These are phyloP conservation scores for Plasmodium cynomolgi DNA, from an alignment of 169 alveolate genomes.

Conservation along the genomic window DNA sequence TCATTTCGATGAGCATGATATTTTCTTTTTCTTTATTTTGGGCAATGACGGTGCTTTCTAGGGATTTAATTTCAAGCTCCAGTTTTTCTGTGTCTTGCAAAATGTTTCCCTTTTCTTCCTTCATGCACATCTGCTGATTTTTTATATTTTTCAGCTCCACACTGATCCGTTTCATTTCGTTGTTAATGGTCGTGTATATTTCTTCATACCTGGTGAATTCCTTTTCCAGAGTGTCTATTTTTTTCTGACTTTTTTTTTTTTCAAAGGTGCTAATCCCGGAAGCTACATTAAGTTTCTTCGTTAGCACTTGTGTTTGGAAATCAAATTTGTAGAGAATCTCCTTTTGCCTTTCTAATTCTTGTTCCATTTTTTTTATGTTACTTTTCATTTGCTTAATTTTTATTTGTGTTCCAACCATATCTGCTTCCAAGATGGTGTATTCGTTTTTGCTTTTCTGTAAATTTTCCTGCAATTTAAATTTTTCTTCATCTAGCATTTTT, in stretches of 20 bases:
- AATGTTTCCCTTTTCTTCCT: constrained; percentile 21
- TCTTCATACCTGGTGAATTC: constrained; percentile 52
- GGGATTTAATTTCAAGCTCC: constrained; percentile 54
- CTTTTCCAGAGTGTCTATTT: constrained; percentile 43
- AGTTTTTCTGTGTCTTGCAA: constrained; percentile 11
- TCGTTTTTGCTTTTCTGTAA: constrained; percentile 61
- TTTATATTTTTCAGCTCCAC: constrained; percentile 57
- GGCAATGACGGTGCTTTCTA: constrained; percentile 20
- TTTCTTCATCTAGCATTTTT: constrained; percentile 54
- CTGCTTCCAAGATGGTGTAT: constrained; percentile 26
- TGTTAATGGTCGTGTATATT: constrained; percentile 33
- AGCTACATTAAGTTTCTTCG: constrained; percentile 32
- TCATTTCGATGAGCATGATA: constrained; percentile 47
- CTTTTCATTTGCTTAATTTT: constrained; percentile 71
- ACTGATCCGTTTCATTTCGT: constrained; percentile 60
- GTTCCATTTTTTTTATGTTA: constrained; percentile 51
- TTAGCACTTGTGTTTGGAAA: constrained; percentile 63
- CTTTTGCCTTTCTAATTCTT: constrained; percentile 71
- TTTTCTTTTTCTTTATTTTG: constrained; percentile 73
- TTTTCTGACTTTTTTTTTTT: constrained; percentile 69
- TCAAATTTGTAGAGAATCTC: constrained; percentile 70
- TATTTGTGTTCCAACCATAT: constrained; percentile 59
- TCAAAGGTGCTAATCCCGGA: constrained; percentile 59
- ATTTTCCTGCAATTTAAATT: constrained; percentile 21
- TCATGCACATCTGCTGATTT: constrained; percentile 20